Base-by-base conservation (phyloP, 495 filamentous ascomycete genomes). In the Penicillium turbatum region DNA sequence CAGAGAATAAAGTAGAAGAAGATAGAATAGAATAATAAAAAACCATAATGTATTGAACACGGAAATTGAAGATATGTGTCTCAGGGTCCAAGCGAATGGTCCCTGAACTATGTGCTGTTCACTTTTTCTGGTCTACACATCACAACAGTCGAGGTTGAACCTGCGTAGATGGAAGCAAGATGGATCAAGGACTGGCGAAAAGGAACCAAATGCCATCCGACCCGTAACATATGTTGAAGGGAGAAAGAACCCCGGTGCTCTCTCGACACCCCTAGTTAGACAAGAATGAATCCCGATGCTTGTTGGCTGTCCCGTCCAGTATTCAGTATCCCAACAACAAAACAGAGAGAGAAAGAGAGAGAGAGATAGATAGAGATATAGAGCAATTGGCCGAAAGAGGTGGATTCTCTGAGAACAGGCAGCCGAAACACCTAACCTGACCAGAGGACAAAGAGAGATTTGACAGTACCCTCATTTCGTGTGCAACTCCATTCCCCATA, bases 171-270 rank as follows among this genome's bases (percentile, higher is more conserved):
- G 52, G 56, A 55, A 51, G 56, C 49, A 53, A 55, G 54, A 53
- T 39, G 54, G 48, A 52, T 64, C 55, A 65, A 61, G 64, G 56
- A 60, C 35, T 39, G 64, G 64, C 62, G 61, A 67, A 67, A 67
- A 67, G 64, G 64, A 67, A 67, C 64, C 64, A 67, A 67, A 67
- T 64, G 62, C 64, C 64, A 58, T 60, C 64, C 64, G 61, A 62
- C 57, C 64, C 64, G 62, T 30, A 63, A 53, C 57, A 51, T 65
- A 55, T 58, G 57, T 51, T 53, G 55, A 53, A 47, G 38, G 37
- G 53, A 34, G 32, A 40, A 44, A 52, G 26, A 48, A 35, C 24
- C 24, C 49, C 11, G 41, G 34, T 41, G 39, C 29, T n/a, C 37
- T 41, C 26, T 26, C 26, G 27, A 35, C 19, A 32, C 49, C 21